Percentiles rank a stretch among this genome's conserved stretches.
Conservation (phyloP, 2,329 filamentous ascomycete species). For the Colletotrichum filicis region DNA sequence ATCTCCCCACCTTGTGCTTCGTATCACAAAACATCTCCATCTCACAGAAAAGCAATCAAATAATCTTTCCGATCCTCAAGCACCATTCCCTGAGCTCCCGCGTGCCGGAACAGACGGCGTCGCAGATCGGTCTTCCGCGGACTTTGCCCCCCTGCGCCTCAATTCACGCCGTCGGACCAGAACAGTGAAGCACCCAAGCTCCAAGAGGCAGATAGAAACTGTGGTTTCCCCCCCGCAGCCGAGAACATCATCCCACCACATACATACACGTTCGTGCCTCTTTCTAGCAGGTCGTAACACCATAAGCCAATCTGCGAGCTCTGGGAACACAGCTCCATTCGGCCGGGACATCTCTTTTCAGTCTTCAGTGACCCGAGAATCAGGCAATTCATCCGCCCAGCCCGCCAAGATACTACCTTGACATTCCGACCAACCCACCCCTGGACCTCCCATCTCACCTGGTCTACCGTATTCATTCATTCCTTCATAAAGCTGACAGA, state of each 20-base stretch:
- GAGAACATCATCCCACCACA: neutral
- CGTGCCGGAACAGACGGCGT: slow-evolving; percentile 19
- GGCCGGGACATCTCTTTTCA: slow-evolving; percentile 11
- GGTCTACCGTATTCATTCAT: neutral
- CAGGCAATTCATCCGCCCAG: slow-evolving; percentile 1
- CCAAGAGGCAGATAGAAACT: neutral
- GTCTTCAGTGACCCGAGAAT: neutral
- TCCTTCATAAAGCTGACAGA: neutral
- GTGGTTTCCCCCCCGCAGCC: neutral
- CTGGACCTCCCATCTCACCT: neutral
- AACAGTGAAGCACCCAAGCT: neutral
- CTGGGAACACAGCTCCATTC: neutral
- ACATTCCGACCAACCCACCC: neutral
- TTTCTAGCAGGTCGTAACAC: neutral
- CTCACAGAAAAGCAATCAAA: neutral
- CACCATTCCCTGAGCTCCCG: neutral
- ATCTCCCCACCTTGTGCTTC: neutral
- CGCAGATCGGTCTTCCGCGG: slow-evolving; percentile 29
- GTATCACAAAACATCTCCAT: neutral
- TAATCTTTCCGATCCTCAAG: neutral
- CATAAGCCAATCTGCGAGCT: neutral
- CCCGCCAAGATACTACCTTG: neutral
- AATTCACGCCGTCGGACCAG: no score
- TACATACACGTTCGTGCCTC: neutral
- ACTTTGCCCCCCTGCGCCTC: slow-evolving; percentile 1